Base-by-base conservation (phyloP, 768 basidiomycete genomes). In the Agaricus bisporus region DNA sequence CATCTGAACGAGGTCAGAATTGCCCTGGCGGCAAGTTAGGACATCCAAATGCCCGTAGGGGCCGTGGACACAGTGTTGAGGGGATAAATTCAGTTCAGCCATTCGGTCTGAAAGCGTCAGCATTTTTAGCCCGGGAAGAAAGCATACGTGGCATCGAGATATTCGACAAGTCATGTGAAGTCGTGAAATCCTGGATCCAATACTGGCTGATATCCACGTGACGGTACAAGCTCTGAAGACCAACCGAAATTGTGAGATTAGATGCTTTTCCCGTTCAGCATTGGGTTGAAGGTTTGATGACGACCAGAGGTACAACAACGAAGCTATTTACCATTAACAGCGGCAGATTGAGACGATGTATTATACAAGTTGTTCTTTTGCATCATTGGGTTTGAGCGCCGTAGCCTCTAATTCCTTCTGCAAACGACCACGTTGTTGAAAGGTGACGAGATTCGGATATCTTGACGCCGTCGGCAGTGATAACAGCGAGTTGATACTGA, bases 401-500 rank as follows among this genome's bases (percentile, higher is more conserved):
- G 65, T 95, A 97, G 2, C 92, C 92, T 59, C 91, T 76, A 61
- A 98, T 86, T 18, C 83, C 85, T 68, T 98, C 95, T 14, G 94
- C 95, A 63, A 98, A 98, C 32, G 75, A 72, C 97, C 97, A 99
- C 20, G 81, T 71, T 1, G 95, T 97, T 58, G 86, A 79, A 4
- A 91, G 69, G 41, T 77, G 73, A 57, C 82, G 76, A 26, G 92
- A 82, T 57, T 91, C 92, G 0, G 90, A 88, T 55, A 99, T 90
- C 8, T 67, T 69, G 28, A 86, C 79, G 1, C 95, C 95, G 3
- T 79, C 72, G 15, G 73, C 82, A 0, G 88, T 93, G 61, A 98
- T 81, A 0, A 80, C 91, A 4, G 93, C 95, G 54, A 98, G 80
- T 94, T 98, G 95, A 72, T 86, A 98, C 95, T 98, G 66, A 1